Conservation (phyloP, 352 stramenopile genomes). For the Globisporangium viniferum region DNA sequence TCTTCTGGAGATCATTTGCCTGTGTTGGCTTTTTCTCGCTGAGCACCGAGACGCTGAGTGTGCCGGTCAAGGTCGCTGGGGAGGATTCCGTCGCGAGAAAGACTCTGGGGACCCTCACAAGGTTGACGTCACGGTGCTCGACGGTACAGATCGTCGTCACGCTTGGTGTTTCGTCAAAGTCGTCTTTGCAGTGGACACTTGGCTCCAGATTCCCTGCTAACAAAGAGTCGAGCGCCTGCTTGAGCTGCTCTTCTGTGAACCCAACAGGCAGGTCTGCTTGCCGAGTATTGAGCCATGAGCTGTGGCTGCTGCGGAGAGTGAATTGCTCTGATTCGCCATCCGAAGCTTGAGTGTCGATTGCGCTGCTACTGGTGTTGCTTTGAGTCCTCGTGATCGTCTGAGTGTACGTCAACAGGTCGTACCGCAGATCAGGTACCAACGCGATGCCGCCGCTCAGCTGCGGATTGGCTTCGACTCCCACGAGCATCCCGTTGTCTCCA, state of each 20-base stretch:
- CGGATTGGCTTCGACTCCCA: conserved; percentile 19
- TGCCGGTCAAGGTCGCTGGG: not conserved
- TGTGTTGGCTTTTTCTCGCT: not conserved
- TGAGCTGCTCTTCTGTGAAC: conserved; percentile 3
- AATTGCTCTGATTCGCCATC: not conserved
- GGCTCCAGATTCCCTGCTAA: not conserved
- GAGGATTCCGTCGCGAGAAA: not conserved
- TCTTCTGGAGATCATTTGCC: not conserved
- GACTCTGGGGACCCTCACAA: conserved; percentile 5
- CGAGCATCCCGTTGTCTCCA: conserved; percentile 17
- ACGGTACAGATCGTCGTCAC: conserved; percentile 5
- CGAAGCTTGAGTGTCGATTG: not conserved
- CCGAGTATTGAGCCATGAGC: conserved; percentile 7
- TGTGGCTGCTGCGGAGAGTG: conserved; percentile 9
- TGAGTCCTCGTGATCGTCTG: conserved; percentile 13
- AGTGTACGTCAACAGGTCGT: conserved; percentile 4
- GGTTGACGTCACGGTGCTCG: not conserved
- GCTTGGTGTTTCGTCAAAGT: not conserved
- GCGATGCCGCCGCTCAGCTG: not conserved
- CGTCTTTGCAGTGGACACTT: not conserved
- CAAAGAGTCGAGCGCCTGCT: not conserved
- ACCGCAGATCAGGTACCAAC: not conserved
- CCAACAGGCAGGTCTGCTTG: conserved; percentile 2
- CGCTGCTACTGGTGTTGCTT: not conserved
- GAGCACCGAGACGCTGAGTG: not conserved